phyloP scores from a whole-genome alignment of 2,329 filamentous ascomycete species.

The Alternaria sp. region DNA sequence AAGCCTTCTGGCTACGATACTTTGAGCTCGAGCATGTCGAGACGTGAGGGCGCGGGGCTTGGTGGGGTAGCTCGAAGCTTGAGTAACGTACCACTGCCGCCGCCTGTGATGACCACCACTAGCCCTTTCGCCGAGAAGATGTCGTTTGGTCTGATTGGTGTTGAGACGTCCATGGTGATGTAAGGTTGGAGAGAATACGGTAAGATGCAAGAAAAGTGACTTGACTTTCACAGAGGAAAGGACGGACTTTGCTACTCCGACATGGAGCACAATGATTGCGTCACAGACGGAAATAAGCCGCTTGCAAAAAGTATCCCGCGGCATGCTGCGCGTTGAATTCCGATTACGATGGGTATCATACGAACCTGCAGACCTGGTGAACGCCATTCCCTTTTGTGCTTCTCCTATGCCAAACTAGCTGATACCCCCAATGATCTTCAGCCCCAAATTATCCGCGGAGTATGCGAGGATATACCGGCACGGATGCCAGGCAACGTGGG shows the following conservation, averaged over 20 bases:
- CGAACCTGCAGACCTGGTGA: conserved; percentile 3
- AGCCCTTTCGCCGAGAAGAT: conserved; percentile 51
- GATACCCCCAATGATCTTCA: conserved; percentile 69
- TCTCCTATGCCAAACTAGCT: conserved; percentile 14
- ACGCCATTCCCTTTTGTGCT: background rate
- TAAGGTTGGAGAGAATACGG: background rate
- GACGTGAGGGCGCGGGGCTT: conserved; percentile 20
- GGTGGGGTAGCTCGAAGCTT: conserved; percentile 35
- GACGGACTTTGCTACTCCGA: conserved; percentile 16
- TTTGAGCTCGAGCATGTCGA: background rate
- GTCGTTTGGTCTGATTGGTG: conserved; percentile 39
- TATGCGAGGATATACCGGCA: conserved; percentile 77
- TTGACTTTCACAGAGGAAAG: conserved; percentile 5
- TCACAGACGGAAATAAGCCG: conserved; percentile 14
- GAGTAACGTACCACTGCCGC: conserved; percentile 46
- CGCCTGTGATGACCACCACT: conserved; percentile 51
- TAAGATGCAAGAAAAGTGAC: background rate
- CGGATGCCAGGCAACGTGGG: conserved; percentile 77
- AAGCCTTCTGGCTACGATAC: background rate
- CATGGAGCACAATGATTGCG: conserved; percentile 7
- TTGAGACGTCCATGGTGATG: conserved; percentile 43
- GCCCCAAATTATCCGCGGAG: conserved; percentile 65
- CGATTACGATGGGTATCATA: conserved; percentile 25
- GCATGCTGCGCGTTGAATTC: background rate
- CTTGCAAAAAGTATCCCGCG: background rate